phyloP scores from a whole-genome alignment of 148 eudicot genomes.

The Vaccinium macrocarpon region DNA sequence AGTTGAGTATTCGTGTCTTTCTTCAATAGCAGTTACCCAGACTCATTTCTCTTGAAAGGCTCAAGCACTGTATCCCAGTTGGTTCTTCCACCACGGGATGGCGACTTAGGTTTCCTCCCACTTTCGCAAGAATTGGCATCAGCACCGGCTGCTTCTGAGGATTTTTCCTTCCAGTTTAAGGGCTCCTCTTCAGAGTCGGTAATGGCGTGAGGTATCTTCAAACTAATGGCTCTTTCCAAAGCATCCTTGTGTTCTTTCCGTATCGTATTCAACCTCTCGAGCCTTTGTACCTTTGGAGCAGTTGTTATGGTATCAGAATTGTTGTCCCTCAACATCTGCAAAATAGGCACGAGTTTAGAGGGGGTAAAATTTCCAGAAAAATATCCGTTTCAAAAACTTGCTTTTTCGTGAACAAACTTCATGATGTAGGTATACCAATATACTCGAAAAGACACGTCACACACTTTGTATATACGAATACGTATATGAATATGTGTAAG shows the following conservation, averaged over 20 bases:
- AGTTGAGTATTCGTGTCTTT: conserved; percentile 19
- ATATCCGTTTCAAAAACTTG: neutral
- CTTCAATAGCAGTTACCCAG: conserved; percentile 27
- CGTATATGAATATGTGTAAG: neutral
- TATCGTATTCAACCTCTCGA: conserved; percentile 62
- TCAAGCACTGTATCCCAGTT: conserved; percentile 68
- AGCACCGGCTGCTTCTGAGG: neutral
- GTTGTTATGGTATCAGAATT: conserved; percentile 40
- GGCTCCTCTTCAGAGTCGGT: conserved; percentile 34
- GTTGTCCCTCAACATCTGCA: conserved; percentile 55
- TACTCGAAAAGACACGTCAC: neutral
- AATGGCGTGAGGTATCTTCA: conserved; percentile 79
- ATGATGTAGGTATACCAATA: neutral
- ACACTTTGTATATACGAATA: neutral
- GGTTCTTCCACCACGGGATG: conserved; percentile 26
- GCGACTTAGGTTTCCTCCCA: conserved; percentile 20
- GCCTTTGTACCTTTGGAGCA: conserved; percentile 62
- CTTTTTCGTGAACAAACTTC: neutral
- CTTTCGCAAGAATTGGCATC: conserved; percentile 4
- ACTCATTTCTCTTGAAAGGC: conserved; percentile 42
- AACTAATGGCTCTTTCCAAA: conserved; percentile 73
- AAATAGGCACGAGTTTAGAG: neutral
- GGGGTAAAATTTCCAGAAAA: neutral
- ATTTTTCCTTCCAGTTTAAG: conserved; percentile 9
- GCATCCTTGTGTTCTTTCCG: conserved; percentile 89